A percentile compares a stretch with the other conserved stretches of the same genome.
Conservation (phyloP, 352 stramenopile genomes). For the Globisporangium spiculum region DNA sequence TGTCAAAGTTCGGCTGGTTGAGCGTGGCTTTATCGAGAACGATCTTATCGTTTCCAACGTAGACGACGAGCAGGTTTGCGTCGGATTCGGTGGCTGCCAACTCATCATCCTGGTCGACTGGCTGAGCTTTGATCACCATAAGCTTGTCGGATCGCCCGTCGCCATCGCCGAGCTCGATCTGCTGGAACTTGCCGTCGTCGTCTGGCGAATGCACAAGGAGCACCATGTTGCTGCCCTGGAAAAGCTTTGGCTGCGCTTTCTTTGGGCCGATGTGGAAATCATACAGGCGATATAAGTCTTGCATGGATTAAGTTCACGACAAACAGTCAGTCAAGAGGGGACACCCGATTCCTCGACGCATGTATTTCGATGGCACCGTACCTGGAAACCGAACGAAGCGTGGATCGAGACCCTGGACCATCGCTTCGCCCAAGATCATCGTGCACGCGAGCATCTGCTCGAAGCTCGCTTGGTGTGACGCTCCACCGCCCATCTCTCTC, state of each 20-base stretch:
- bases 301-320: neutral
- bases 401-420: conserved; percentile 77
- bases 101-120: conserved; percentile 17
- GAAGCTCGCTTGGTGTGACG: conserved; percentile 67
- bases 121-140: conserved; percentile 11
- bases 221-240: conserved; percentile 63
- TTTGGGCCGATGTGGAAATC: conserved; percentile 80
- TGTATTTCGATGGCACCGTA: conserved; percentile 5
- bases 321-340: neutral
- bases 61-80: conserved; percentile 59
- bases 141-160: conserved; percentile 14
- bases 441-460: conserved; percentile 86
- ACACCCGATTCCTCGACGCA: too few relatives aligned
- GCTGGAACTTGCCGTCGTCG: conserved; percentile 46
- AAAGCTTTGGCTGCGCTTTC: conserved; percentile 42
- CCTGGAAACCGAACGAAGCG: conserved; percentile 77
- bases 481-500: conserved; percentile 51
- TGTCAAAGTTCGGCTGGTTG: conserved; percentile 70
- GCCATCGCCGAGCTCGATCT: conserved; percentile 27
- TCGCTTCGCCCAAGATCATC: conserved; percentile 80
- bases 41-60: conserved; percentile 65
- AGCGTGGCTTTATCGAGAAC: conserved; percentile 66
- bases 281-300: conserved; percentile 74
- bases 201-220: conserved; percentile 58
- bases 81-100: conserved; percentile 24